A percentile compares a stretch with the other conserved stretches of the same genome.
Conservation (phyloP, 2,329 filamentous ascomycete genomes). For the Akanthomyces muscarius region DNA sequence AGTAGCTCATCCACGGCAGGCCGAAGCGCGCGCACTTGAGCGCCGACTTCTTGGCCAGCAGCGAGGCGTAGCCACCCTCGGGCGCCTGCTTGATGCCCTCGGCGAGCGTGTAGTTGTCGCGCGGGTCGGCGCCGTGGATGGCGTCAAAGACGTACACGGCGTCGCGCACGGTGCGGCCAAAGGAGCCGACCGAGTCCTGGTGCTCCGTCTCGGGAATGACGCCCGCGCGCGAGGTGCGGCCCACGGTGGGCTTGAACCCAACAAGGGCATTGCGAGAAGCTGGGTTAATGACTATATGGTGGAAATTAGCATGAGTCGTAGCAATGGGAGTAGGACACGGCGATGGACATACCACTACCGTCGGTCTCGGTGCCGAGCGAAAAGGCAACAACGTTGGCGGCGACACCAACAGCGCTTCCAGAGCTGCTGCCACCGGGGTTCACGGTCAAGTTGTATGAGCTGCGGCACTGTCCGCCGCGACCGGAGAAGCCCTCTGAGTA, state of each 20-base stretch:
- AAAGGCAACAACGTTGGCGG: conserved; percentile 59
- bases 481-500: conserved; percentile 66
- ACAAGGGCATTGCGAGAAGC: conserved; percentile 66
- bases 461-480: conserved; percentile 60
- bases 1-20: conserved; percentile 68
- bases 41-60: conserved; percentile 45
- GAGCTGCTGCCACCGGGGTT: conserved; percentile 67
- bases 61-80: conserved; percentile 51
- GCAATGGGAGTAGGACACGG: not conserved
- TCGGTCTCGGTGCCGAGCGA: conserved; percentile 72
- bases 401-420: conserved; percentile 62
- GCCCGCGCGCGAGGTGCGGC: conserved; percentile 60
- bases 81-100: conserved; percentile 52
- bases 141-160: conserved; percentile 62
- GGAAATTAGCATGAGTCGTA: not conserved
- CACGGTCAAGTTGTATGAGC: conserved; percentile 63
- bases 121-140: conserved; percentile 60
- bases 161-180: conserved; percentile 66
- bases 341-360: conserved; percentile 46
- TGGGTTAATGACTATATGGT: conserved; percentile 59
- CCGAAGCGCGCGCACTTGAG: conserved; percentile 64
- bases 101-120: conserved; percentile 62
- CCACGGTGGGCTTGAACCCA: conserved; percentile 73
- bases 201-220: conserved; percentile 64
- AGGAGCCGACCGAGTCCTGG: conserved; percentile 65